Percentiles rank a stretch among this genome's conserved stretches.
These are phyloP conservation scores for Leccinum longicurvipes DNA, from an alignment of 768 basidiomycete genomes.

Conservation along the genomic window DNA sequence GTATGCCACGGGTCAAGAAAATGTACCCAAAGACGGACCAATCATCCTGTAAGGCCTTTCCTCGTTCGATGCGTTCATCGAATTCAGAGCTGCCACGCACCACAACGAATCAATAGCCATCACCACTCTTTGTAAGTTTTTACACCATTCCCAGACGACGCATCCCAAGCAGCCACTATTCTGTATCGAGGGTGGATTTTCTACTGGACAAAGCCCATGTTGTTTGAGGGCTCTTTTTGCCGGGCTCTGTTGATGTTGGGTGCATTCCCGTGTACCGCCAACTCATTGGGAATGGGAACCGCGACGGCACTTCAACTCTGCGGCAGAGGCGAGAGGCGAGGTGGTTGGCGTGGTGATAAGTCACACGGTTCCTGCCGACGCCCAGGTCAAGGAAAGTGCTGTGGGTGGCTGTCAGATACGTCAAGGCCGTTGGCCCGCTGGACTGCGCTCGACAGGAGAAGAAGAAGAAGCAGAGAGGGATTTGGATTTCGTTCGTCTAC, in stretches of 20 bases:
- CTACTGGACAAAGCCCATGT: constrained; percentile 68
- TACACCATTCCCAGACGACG: background rate
- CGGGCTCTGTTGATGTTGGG: constrained; percentile 52
- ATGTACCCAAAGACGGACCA: constrained; percentile 53
- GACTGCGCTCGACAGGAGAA: constrained; percentile 16
- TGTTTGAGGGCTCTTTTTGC: constrained; percentile 58
- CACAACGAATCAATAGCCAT: constrained; percentile 70
- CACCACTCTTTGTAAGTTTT: constrained; percentile 39
- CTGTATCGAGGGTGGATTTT: constrained; percentile 57
- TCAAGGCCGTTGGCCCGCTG: constrained; percentile 42
- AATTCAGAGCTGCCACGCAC: constrained; percentile 52
- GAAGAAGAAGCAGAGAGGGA: constrained; percentile 27
- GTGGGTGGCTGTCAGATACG: constrained; percentile 74
- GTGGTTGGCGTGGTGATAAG: constrained; percentile 68
- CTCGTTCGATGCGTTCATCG: background rate
- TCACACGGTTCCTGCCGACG: constrained; percentile 45
- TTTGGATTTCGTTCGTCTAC: constrained; percentile 59
- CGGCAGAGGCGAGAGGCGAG: constrained; percentile 48
- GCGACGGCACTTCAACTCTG: constrained; percentile 41
- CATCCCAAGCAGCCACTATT: constrained; percentile 25
- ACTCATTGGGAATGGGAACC: constrained; percentile 36
- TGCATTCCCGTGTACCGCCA: constrained; percentile 72
- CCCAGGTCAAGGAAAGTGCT: constrained; percentile 57
- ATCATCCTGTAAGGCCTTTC: constrained; percentile 50
- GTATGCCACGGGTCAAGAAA: constrained; percentile 53